Evolutionary conservation across 78 protist species (phyloP).

Genomic region (Dictyostelium firmibasis): DNA sequence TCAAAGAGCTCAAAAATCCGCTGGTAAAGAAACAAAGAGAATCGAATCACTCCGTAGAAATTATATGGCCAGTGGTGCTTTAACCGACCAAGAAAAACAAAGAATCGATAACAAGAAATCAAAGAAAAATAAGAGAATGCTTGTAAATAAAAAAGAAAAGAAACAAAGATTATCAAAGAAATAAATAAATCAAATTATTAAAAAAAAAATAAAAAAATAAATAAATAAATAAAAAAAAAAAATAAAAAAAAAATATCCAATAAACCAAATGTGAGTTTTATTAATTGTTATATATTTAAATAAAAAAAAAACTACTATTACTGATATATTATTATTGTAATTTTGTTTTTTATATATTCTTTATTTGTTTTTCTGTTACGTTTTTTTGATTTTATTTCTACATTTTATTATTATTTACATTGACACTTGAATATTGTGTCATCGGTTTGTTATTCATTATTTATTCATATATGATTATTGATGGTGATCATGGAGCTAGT

Average conservation of each 20-base stretch:
- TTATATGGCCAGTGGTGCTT: constrained; percentile 28
- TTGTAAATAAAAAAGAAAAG: constrained; percentile 10
- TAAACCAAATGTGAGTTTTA: too few species aligned
- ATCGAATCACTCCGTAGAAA: constrained; percentile 56
- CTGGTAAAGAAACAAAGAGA: constrained; percentile 49
- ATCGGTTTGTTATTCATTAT: neutral
- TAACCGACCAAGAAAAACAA: constrained; percentile 40
- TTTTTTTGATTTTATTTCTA: neutral
- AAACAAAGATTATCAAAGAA: neutral
- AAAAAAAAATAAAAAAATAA: neutral
- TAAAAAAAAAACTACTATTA: neutral
- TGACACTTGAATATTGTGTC: neutral
- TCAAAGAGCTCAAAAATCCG: constrained; percentile 27
- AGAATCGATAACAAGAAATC: constrained; percentile 26
- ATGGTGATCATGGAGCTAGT: constrained; percentile 24
- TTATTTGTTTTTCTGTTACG: neutral
- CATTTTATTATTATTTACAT: neutral
- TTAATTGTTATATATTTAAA: too few species aligned
- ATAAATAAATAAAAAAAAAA: neutral
- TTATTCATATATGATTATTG: neutral
- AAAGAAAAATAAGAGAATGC: constrained; percentile 36
- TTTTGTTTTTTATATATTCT: neutral
- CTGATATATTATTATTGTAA: neutral
- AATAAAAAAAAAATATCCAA: neutral
- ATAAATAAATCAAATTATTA: neutral